Conservation (phyloP, 768 basidiomycete species). For the Hericium rajendrae region DNA sequence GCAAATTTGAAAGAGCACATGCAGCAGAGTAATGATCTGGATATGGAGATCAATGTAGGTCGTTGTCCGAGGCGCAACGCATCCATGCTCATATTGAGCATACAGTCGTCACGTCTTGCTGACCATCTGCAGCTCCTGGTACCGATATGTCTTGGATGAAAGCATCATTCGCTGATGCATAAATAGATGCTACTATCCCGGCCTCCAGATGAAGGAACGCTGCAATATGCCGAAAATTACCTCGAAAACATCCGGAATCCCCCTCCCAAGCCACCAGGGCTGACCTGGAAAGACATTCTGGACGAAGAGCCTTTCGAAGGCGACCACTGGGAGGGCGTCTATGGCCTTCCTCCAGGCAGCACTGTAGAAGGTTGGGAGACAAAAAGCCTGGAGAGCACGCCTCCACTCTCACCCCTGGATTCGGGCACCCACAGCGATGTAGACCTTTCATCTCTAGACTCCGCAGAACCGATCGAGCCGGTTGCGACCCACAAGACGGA, state of each 20-base stretch:
- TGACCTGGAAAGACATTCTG: constrained; percentile 76
- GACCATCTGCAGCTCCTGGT: constrained; percentile 71
- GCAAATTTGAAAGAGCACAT: constrained; percentile 40
- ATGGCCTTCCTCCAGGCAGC: constrained; percentile 41
- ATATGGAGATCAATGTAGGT: constrained; percentile 53
- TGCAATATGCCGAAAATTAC: constrained; percentile 44
- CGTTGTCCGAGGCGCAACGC: not conserved
- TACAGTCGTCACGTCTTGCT: constrained; percentile 49
- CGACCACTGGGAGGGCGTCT: constrained; percentile 77
- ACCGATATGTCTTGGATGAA: not conserved
- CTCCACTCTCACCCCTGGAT: constrained; percentile 56
- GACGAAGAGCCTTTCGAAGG: constrained; percentile 79
- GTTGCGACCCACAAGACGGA: not conserved
- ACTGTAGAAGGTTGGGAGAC: constrained; percentile 34
- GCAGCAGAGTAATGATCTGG: constrained; percentile 45
- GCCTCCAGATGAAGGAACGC: constrained; percentile 39
- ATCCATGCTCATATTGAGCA: not conserved
- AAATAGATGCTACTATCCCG: constrained; percentile 46
- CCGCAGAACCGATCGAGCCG: constrained; percentile 1
- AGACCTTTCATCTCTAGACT: constrained; percentile 13
- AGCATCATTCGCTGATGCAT: not conserved
- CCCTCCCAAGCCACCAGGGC: constrained; percentile 24
- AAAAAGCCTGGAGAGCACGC: constrained; percentile 47
- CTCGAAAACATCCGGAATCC: constrained; percentile 38
- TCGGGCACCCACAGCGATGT: constrained; percentile 9